A percentile compares a stretch with the other conserved stretches of the same genome.
Evolutionary conservation across 768 basidiomycete species (phyloP).

Genomic region (Amanita rimosa): DNA sequence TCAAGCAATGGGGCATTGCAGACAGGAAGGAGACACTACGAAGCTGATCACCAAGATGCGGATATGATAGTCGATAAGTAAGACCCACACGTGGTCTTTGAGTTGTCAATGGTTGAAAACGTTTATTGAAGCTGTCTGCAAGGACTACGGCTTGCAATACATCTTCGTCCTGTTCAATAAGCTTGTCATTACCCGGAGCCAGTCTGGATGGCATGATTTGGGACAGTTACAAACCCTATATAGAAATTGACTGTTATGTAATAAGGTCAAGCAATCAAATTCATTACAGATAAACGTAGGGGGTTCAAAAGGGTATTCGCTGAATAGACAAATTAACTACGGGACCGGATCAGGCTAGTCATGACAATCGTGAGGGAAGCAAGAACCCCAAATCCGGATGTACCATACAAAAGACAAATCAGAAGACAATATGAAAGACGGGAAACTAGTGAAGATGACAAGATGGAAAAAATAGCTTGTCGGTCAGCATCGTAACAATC

Average conservation of each 20-base stretch:
- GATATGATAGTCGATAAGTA: slow-evolving; percentile 5
- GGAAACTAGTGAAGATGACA: slow-evolving; percentile 13
- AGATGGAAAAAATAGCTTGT: slow-evolving; percentile 14
- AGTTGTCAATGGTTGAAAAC: slow-evolving; percentile 83
- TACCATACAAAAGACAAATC: slow-evolving; percentile 27
- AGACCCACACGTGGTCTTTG: slow-evolving; percentile 72
- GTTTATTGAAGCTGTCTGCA: slow-evolving; percentile 92
- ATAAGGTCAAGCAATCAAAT: slow-evolving; percentile 18
- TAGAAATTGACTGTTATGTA: background rate
- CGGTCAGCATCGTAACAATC: slow-evolving; percentile 29
- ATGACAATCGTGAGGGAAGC: slow-evolving; percentile 54
- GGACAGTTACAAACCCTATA: slow-evolving; percentile 3
- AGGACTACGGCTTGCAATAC: slow-evolving; percentile 91
- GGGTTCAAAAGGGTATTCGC: slow-evolving; percentile 47
- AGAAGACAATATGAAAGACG: slow-evolving; percentile 15
- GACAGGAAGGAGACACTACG: slow-evolving; percentile 82
- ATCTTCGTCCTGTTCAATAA: slow-evolving; percentile 60
- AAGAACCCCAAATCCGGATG: slow-evolving; percentile 50
- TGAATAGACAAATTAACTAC: slow-evolving; percentile 60
- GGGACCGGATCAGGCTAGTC: slow-evolving; percentile 53
- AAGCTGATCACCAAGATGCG: slow-evolving; percentile 11
- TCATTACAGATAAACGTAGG: slow-evolving; percentile 50
- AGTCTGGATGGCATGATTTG: slow-evolving; percentile 56
- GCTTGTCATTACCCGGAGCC: slow-evolving; percentile 44
- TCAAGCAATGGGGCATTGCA: slow-evolving; percentile 90